A percentile compares a stretch with the other conserved stretches of the same genome.
These are phyloP conservation scores for Solanum corneliomulleri DNA, from an alignment of 257 asterid genomes.

Conservation along the genomic window DNA sequence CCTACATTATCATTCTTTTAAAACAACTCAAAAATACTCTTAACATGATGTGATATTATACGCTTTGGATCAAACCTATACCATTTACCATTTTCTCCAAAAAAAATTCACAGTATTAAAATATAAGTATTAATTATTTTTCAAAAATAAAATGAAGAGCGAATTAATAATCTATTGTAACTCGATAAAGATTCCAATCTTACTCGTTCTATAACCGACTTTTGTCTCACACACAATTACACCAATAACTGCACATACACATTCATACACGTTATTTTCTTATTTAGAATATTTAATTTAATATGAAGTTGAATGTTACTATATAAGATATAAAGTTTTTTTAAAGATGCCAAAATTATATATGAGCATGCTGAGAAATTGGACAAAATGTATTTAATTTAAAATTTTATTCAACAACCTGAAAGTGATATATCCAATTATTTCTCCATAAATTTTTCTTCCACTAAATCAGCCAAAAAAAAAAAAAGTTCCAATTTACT, in stretches of 20 bases:
- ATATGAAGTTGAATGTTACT: not conserved
- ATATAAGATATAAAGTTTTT: not conserved
- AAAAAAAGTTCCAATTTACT: not conserved
- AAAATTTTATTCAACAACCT: not conserved
- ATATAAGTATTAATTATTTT: too few species aligned
- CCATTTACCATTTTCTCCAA: not conserved
- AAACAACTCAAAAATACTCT: too few species aligned
- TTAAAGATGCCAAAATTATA: not conserved
- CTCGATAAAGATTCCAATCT: not conserved
- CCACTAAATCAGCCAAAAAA: not conserved
- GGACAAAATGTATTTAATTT: not conserved
- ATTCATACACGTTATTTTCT: not conserved
- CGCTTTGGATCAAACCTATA: rapidly evolving
- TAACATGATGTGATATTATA: too few species aligned
- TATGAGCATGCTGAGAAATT: not conserved
- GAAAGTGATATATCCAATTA: not conserved
- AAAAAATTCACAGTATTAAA: not conserved
- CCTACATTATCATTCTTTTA: not conserved
- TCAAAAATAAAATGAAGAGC: too few species aligned
- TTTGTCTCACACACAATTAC: not conserved
- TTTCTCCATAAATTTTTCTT: not conserved
- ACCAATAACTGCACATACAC: not conserved
- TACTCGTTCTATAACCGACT: not conserved
- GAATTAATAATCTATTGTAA: not conserved
- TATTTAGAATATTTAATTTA: not conserved